These are phyloP conservation scores for Serpula lacrymans DNA, from an alignment of 768 basidiomycete genomes.

Conservation along the genomic window DNA sequence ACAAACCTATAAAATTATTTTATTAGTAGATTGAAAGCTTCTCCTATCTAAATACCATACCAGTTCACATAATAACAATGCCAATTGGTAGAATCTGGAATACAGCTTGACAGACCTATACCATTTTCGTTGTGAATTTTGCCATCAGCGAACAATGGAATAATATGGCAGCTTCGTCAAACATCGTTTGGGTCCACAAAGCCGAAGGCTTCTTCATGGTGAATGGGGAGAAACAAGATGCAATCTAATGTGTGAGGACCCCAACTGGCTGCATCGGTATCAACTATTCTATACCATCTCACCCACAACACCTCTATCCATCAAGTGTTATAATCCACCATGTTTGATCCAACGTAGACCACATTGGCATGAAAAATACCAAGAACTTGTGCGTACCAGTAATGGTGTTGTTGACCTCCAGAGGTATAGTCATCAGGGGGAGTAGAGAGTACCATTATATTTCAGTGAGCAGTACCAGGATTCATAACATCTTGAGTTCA, in stretches of 20 bases:
- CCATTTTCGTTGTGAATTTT: slow-evolving; percentile 4
- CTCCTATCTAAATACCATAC: slow-evolving; percentile 14
- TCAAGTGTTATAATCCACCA: slow-evolving; percentile 1
- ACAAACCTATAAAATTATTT: too few relatives aligned
- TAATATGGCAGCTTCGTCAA: slow-evolving; percentile 26
- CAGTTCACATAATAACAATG: slow-evolving; percentile 20
- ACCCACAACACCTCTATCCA: slow-evolving; percentile 4
- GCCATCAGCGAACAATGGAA: slow-evolving; percentile 26
- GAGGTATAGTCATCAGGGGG: not conserved
- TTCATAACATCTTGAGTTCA: not conserved
- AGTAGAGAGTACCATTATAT: too few relatives aligned
- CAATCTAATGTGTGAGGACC: slow-evolving; percentile 3
- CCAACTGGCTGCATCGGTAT: not conserved
- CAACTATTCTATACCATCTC: slow-evolving; percentile 1
- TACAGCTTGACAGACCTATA: not conserved
- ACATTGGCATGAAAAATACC: slow-evolving; percentile 13
- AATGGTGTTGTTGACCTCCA: slow-evolving; percentile 1
- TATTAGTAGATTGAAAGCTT: too few relatives aligned
- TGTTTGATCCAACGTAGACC: not conserved
- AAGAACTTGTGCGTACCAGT: slow-evolving; percentile 13
- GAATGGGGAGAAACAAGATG: slow-evolving; percentile 5
- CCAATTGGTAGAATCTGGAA: slow-evolving; percentile 10
- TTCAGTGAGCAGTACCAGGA: too few relatives aligned
- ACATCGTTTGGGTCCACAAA: slow-evolving; percentile 32
- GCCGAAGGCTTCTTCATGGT: slow-evolving; percentile 20